phyloP scores from a whole-genome alignment of 1,284 basidiomycete species.

The Mycosarcoma maydis region DNA sequence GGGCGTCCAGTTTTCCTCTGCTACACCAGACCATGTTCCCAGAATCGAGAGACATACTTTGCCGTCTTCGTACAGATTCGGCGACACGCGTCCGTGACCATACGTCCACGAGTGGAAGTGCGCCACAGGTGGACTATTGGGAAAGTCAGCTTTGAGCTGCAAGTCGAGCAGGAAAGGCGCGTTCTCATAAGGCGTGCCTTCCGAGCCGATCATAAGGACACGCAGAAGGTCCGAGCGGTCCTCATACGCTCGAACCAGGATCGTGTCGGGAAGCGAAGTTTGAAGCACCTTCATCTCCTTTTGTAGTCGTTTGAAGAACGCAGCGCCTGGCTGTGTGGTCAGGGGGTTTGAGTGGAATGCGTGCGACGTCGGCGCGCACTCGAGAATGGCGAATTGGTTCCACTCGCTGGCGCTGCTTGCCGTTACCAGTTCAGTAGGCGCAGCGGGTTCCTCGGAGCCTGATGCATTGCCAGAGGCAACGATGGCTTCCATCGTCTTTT shows the following conservation, averaged over 20 bases:
- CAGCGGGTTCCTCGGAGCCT: constrained; percentile 3
- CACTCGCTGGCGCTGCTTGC: constrained; percentile 26
- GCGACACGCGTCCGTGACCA: constrained; percentile 79
- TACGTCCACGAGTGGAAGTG: constrained; percentile 94
- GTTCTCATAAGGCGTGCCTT: constrained; percentile 85
- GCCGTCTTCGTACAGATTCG: constrained; percentile 91
- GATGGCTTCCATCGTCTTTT: constrained; percentile 19
- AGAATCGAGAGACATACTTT: constrained; percentile 92
- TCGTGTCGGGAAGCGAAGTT: constrained; percentile 72
- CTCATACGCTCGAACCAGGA: constrained; percentile 71
- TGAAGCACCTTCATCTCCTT: constrained; percentile 85
- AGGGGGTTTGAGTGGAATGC: constrained; percentile 29
- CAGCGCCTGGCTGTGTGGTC: constrained; percentile 69
- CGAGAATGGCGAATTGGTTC: constrained; percentile 50
- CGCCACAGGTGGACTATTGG: constrained; percentile 83
- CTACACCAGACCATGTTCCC: constrained; percentile 83
- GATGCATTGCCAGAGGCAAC: not conserved
- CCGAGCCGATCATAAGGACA: constrained; percentile 88
- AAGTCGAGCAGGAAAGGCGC: constrained; percentile 95
- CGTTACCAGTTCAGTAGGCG: constrained; percentile 18
- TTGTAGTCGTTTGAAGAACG: constrained; percentile 78
- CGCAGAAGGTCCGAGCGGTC: constrained; percentile 86
- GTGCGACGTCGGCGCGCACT: constrained; percentile 50
- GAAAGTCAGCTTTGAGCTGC: constrained; percentile 80
- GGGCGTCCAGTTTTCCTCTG: constrained; percentile 71